These are phyloP conservation scores for Xylaria polymorpha DNA, from an alignment of 2,329 filamentous ascomycete genomes.

Conservation along the genomic window DNA sequence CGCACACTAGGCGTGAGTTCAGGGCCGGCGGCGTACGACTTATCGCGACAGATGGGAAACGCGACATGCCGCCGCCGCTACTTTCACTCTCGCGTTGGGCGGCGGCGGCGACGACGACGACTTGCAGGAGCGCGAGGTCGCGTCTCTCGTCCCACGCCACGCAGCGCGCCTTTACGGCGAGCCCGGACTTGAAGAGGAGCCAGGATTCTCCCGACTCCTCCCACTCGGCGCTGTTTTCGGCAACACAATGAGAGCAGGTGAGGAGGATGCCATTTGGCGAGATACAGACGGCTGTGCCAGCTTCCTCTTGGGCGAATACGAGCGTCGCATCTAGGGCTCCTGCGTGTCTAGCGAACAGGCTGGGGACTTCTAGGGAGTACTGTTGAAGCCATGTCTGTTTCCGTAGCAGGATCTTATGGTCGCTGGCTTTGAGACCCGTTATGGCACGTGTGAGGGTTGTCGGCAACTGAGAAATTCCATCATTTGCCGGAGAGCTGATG, in stretches of 20 bases:
- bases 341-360: constrained; percentile 1
- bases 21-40: background rate
- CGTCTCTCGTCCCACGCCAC: constrained; percentile 6
- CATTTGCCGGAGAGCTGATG: background rate
- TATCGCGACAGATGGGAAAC: constrained; percentile 2
- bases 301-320: constrained; percentile 23
- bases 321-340: constrained; percentile 15
- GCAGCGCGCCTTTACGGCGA: constrained; percentile 3
- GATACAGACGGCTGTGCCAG: constrained; percentile 21
- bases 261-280: constrained; percentile 15
- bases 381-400: constrained; percentile 23
- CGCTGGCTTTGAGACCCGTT: constrained; percentile 12
- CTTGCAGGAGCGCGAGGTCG: constrained; percentile 13
- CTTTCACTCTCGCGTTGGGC: background rate
- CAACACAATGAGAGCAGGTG: constrained; percentile 26
- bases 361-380: constrained; percentile 13
- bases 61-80: background rate
- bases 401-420: constrained; percentile 11
- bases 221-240: constrained; percentile 4
- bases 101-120: constrained; percentile 3
- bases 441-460: constrained; percentile 7
- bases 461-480: background rate
- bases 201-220: background rate
- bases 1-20: constrained; percentile 47
- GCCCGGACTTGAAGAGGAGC: constrained; percentile 16